These are phyloP conservation scores for Phytophthora colocasiae DNA, from an alignment of 352 stramenopile genomes.

Conservation along the genomic window DNA sequence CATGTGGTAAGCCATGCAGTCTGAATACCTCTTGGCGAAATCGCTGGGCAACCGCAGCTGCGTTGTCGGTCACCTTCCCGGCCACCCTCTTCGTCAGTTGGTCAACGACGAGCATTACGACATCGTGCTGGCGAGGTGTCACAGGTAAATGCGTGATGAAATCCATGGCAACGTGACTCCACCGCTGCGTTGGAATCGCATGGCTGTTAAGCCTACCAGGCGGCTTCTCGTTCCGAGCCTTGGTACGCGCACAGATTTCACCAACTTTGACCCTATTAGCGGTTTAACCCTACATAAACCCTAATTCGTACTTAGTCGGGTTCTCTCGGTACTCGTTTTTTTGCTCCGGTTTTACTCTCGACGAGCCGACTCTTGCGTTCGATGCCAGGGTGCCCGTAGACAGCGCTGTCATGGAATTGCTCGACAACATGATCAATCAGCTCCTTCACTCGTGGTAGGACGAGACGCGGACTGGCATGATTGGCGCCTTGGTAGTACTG, in stretches of 20 bases:
- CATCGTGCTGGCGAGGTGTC: not conserved
- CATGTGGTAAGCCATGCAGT: too few species aligned
- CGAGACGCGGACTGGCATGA: not conserved
- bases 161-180: not conserved
- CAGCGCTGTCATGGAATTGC: not conserved
- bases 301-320: too few species aligned
- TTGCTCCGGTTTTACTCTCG: too few species aligned
- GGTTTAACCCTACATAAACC: too few species aligned
- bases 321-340: too few species aligned
- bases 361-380: not conserved
- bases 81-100: too few species aligned
- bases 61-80: too few species aligned
- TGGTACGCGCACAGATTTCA: not conserved
- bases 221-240: not conserved
- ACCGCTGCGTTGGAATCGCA: not conserved
- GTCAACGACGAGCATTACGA: too few species aligned
- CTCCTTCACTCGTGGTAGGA: not conserved
- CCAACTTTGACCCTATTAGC: not conserved
- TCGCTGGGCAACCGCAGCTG: too few species aligned
- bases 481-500: not conserved
- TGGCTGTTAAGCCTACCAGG: not conserved
- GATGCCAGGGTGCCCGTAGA: not conserved
- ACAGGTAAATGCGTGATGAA: not conserved
- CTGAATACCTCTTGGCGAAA: too few species aligned
- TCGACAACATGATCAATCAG: not conserved